Percentiles rank a stretch among this genome's conserved stretches.
phyloP scores from a whole-genome alignment of 2,329 filamentous ascomycete species.

The Chaetomium olivaceum region DNA sequence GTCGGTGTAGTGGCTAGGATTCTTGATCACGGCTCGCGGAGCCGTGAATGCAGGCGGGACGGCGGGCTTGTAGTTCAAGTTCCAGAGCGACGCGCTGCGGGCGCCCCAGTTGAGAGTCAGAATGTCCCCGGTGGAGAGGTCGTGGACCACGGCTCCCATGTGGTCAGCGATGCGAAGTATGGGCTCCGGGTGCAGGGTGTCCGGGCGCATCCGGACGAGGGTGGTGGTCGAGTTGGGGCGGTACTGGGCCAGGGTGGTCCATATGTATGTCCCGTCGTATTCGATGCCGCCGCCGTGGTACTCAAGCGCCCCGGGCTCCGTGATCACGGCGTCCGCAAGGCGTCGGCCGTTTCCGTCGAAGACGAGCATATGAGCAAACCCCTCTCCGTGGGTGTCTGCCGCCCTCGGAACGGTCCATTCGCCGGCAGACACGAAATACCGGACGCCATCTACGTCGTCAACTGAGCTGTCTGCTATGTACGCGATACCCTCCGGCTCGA shows the following conservation, averaged over 20 bases:
- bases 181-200: slow-evolving; percentile 38
- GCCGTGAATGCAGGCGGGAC: slow-evolving; percentile 29
- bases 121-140: slow-evolving; percentile 40
- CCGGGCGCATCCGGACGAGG: slow-evolving; percentile 43
- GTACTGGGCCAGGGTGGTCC: slow-evolving; percentile 50
- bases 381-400: slow-evolving; percentile 41
- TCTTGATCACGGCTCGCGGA: slow-evolving; percentile 34
- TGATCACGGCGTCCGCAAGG: slow-evolving; percentile 49
- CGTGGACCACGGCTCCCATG: slow-evolving; percentile 49
- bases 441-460: slow-evolving; percentile 30
- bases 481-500: slow-evolving; percentile 52
- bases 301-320: slow-evolving; percentile 39
- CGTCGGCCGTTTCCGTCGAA: slow-evolving; percentile 45
- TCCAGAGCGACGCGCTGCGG: slow-evolving; percentile 43
- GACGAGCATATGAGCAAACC: slow-evolving; percentile 48
- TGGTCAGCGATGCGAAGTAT: slow-evolving; percentile 45
- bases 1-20: slow-evolving; percentile 49
- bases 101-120: slow-evolving; percentile 50
- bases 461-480: slow-evolving; percentile 38
- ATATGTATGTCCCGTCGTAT: slow-evolving; percentile 49
- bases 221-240: slow-evolving; percentile 50
- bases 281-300: slow-evolving; percentile 53
- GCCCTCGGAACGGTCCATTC: slow-evolving; percentile 45
- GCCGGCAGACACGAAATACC: slow-evolving; percentile 48
- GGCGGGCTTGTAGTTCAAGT: slow-evolving; percentile 33